Percentiles rank a stretch among this genome's conserved stretches.
These are phyloP conservation scores for Moniliella sp. DNA, from an alignment of 1,284 basidiomycete species.

Conservation along the genomic window DNA sequence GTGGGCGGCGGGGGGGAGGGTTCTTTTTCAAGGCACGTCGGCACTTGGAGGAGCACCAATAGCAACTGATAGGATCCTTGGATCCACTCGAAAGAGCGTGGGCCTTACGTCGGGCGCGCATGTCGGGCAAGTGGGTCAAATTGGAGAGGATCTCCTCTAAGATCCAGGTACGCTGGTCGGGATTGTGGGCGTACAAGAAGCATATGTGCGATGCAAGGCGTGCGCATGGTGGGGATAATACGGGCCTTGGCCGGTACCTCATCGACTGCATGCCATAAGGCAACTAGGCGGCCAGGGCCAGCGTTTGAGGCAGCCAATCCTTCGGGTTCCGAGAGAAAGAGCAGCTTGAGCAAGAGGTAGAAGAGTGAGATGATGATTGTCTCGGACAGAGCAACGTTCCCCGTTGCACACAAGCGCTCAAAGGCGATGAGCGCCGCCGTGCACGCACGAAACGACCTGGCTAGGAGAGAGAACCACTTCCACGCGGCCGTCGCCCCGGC, in stretches of 20 bases:
- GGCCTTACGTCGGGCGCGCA: constrained; percentile 63
- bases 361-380: constrained; percentile 56
- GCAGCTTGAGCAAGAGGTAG: constrained; percentile 72
- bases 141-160: constrained; percentile 80
- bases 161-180: constrained; percentile 76
- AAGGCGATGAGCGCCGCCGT: no score
- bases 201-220: constrained; percentile 32
- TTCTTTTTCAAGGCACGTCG: constrained; percentile 48
- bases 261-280: no score
- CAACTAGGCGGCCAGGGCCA: no score
- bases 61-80: constrained; percentile 77
- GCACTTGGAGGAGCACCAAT: constrained; percentile 66
- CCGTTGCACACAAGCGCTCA: constrained; percentile 32
- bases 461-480: no score
- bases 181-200: constrained; percentile 68
- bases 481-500: no score
- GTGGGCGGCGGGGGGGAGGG: no score
- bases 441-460: no score
- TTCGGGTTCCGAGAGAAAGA: constrained; percentile 54
- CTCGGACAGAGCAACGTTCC: constrained; percentile 36
- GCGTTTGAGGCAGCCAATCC: no score
- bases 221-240: constrained; percentile 4
- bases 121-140: constrained; percentile 66
- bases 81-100: constrained; percentile 38
- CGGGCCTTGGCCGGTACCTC: no score